Conservation (phyloP, 352 stramenopile species). For the Thraustochytrium aureum region DNA sequence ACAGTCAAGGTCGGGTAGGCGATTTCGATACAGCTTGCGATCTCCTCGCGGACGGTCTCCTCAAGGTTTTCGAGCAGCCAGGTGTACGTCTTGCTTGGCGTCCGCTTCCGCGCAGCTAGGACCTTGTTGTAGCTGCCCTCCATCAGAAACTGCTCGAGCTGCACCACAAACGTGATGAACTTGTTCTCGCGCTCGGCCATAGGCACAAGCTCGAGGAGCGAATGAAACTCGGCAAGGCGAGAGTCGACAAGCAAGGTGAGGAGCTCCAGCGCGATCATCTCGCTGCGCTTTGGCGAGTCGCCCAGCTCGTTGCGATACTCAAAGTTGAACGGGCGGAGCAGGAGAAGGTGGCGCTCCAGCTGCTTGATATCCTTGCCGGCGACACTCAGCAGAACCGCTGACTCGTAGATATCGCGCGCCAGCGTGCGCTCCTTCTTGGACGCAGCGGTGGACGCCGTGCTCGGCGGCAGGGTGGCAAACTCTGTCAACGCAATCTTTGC, state of each 20-base stretch:
- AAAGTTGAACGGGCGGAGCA: constrained; percentile 81
- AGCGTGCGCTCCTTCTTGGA: constrained; percentile 69
- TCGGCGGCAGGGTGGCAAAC: constrained; percentile 76
- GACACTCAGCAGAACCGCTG: constrained; percentile 79
- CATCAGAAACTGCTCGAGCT: constrained; percentile 87
- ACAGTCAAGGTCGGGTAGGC: constrained; percentile 34
- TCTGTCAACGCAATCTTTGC: constrained; percentile 76
- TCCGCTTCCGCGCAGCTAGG: constrained; percentile 67
- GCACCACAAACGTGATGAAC: constrained; percentile 81
- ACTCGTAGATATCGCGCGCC: constrained; percentile 79
- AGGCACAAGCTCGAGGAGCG: constrained; percentile 80
- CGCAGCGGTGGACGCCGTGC: constrained; percentile 62
- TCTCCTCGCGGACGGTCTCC: constrained; percentile 69
- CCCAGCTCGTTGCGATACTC: constrained; percentile 60
- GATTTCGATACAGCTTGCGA: constrained; percentile 50
- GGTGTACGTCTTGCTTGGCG: constrained; percentile 76
- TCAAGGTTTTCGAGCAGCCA: constrained; percentile 77
- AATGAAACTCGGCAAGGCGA: constrained; percentile 88
- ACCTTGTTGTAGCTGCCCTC: constrained; percentile 90
- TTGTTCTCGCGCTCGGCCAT: constrained; percentile 72
- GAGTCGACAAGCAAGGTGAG: constrained; percentile 85
- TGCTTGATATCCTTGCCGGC: constrained; percentile 73
- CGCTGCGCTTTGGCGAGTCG: constrained; percentile 72
- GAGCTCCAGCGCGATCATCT: constrained; percentile 79
- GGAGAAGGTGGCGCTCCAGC: constrained; percentile 80